phyloP scores from a whole-genome alignment of 441 rosid genomes.

The Pelargonium hybrid region DNA sequence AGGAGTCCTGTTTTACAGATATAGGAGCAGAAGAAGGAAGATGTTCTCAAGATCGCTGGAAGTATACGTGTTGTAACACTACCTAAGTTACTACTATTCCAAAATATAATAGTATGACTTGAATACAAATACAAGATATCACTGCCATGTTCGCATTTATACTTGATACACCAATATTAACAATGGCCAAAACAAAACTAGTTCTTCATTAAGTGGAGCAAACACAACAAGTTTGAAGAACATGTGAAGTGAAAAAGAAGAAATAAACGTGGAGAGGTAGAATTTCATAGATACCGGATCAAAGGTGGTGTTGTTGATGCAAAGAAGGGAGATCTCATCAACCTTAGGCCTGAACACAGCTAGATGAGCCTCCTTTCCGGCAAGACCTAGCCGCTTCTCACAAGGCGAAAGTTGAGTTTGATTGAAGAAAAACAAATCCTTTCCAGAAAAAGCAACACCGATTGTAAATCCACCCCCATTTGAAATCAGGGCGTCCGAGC shows the following conservation, averaged over 20 bases:
- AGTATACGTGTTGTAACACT: too few relatives aligned
- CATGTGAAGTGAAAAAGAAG: background rate
- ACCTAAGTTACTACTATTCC: too few relatives aligned
- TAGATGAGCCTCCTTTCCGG: constrained; percentile 39
- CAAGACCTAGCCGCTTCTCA: constrained; percentile 53
- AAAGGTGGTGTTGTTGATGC: constrained; percentile 39
- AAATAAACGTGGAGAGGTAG: background rate
- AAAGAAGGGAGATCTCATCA: constrained; percentile 72
- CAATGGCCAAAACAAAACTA: too few relatives aligned
- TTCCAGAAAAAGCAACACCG: constrained; percentile 57
- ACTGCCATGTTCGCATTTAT: too few relatives aligned
- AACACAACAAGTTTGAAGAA: background rate
- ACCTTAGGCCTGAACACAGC: constrained; percentile 69
- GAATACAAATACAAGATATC: too few relatives aligned
- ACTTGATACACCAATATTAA: too few relatives aligned
- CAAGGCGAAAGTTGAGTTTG: constrained; percentile 78
- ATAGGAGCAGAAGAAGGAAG: too few relatives aligned
- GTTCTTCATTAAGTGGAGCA: too few relatives aligned
- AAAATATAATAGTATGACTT: too few relatives aligned
- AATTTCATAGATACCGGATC: constrained; percentile 33
- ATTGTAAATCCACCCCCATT: constrained; percentile 73
- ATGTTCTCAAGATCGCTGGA: too few relatives aligned
- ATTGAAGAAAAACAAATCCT: constrained; percentile 48
- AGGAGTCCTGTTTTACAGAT: too few relatives aligned
- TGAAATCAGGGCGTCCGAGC: constrained; percentile 48